phyloP scores from a whole-genome alignment of 2,329 filamentous ascomycete species.

The Exophiala sideris region DNA sequence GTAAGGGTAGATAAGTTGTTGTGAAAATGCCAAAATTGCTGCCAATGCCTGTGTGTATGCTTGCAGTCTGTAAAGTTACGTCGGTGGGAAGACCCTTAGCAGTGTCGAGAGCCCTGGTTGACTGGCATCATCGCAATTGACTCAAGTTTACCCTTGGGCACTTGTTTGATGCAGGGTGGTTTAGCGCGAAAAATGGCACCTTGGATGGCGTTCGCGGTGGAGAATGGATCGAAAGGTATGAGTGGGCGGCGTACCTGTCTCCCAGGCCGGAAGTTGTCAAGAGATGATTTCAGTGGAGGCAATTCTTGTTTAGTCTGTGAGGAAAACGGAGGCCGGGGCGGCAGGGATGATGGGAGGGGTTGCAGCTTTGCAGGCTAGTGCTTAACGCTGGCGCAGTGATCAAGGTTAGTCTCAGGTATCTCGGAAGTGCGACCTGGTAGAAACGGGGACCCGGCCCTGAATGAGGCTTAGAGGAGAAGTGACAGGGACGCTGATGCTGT shows the following conservation, averaged over 20 bases:
- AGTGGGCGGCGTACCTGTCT: conserved; percentile 10
- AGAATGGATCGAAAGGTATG: conserved; percentile 7
- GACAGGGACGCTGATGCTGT: conserved; percentile 14
- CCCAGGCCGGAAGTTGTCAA: conserved; percentile 12
- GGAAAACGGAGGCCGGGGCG: conserved; percentile 1
- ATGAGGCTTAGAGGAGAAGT: conserved; percentile 18
- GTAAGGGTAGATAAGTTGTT: conserved; percentile 24
- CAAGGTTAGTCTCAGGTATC: conserved; percentile 1
- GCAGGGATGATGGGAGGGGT: neutral
- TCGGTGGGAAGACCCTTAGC: conserved; percentile 20
- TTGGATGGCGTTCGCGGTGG: conserved; percentile 16
- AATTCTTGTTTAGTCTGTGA: neutral
- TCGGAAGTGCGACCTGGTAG: neutral
- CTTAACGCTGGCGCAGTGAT: neutral
- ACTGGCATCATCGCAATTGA: conserved; percentile 20
- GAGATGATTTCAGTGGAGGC: conserved; percentile 18
- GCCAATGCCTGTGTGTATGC: neutral
- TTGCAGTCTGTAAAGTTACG: conserved; percentile 14
- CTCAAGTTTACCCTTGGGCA: conserved; percentile 4
- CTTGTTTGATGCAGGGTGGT: conserved; percentile 14
- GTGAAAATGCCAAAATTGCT: conserved; percentile 11
- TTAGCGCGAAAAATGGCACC: conserved; percentile 11
- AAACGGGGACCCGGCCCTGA: conserved; percentile 5
- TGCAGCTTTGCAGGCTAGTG: neutral
- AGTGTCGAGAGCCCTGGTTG: conserved; percentile 6